These are phyloP conservation scores for Aspergillus olivimuriae DNA, from an alignment of 495 filamentous ascomycete species.

Conservation along the genomic window DNA sequence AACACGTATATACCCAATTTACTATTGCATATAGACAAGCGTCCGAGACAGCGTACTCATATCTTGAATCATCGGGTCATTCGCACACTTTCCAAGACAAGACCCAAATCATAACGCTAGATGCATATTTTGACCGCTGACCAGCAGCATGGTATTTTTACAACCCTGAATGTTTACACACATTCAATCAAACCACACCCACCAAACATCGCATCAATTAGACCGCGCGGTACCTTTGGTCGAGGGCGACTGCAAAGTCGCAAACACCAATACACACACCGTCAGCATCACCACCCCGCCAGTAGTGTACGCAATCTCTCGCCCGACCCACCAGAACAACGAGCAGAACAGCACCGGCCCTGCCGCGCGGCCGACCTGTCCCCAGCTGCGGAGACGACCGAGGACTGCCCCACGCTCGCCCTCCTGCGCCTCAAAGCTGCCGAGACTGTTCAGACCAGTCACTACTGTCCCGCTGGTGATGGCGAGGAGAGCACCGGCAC, in stretches of 20 bases:
- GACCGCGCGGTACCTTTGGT: no score
- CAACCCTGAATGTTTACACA: no score
- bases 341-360: constrained; percentile 88
- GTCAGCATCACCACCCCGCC: constrained; percentile 73
- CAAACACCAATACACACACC: constrained; percentile 66
- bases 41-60: no score
- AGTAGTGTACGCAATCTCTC: constrained; percentile 74
- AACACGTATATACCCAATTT: no score
- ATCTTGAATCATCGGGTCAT: no score
- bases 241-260: constrained; percentile 48
- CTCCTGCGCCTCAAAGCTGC: constrained; percentile 78
- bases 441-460: constrained; percentile 84
- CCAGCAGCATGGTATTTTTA: no score
- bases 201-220: no score
- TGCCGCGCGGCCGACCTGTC: constrained; percentile 79
- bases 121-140: no score
- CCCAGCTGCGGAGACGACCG: constrained; percentile 77
- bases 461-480: constrained; percentile 91
- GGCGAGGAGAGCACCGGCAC: constrained; percentile 74
- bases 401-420: constrained; percentile 78
- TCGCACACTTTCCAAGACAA: no score
- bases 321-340: constrained; percentile 98
- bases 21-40: no score
- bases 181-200: no score
- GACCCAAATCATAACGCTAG: no score